Conservation (phyloP, 2,329 filamentous ascomycete species). For the Colletotrichum tamarilloi region DNA sequence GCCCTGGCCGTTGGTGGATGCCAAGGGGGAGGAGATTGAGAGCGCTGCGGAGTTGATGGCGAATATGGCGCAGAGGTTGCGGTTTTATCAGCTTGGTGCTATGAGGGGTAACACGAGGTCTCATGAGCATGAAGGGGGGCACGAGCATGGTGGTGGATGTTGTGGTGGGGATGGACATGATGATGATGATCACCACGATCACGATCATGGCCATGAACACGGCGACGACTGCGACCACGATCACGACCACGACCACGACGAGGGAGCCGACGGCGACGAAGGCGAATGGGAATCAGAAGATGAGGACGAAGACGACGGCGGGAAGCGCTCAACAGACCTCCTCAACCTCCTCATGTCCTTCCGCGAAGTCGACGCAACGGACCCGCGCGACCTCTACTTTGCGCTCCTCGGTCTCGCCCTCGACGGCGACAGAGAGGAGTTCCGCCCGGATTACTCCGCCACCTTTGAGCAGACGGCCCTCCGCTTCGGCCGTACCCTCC, state of each 20-base stretch:
- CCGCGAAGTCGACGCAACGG: conserved; percentile 35
- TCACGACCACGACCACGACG: conserved; percentile 9
- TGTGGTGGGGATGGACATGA: conserved; percentile 3
- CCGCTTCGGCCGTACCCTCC: conserved; percentile 30
- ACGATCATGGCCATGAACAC: conserved; percentile 20
- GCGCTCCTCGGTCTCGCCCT: conserved; percentile 31
- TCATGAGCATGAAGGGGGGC: neutral
- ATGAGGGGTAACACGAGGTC: conserved; percentile 15
- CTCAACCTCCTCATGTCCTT: conserved; percentile 31
- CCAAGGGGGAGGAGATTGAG: conserved; percentile 23
- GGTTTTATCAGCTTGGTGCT: conserved; percentile 32
- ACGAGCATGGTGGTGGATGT: conserved; percentile 14
- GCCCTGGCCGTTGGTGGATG: conserved; percentile 29
- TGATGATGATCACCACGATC: neutral
- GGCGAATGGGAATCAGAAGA: conserved; percentile 29
- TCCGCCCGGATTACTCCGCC: conserved; percentile 31
- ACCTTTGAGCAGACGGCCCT: conserved; percentile 31
- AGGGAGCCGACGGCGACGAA: neutral
- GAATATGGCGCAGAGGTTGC: conserved; percentile 31
- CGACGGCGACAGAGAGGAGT: conserved; percentile 33
- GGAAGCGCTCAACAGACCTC: conserved; percentile 24
- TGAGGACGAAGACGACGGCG: conserved; percentile 1
- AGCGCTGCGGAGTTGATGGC: conserved; percentile 32
- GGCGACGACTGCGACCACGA: conserved; percentile 11
- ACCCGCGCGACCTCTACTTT: conserved; percentile 34